Conservation (phyloP, 768 basidiomycete species). For the Leucosporidium scottii region DNA sequence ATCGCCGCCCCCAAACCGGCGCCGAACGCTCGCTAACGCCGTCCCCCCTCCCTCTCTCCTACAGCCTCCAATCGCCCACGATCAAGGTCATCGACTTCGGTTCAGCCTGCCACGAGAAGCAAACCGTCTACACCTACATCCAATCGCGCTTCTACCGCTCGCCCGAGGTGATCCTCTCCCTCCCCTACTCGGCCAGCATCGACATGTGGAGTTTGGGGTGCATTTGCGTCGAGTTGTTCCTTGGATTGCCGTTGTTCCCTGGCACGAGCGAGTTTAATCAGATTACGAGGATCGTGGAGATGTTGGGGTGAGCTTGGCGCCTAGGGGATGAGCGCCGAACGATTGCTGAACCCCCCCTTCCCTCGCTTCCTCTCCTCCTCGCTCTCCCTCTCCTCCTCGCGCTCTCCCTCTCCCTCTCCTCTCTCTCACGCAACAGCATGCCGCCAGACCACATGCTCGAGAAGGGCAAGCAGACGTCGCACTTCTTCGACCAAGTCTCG, state of each 20-base stretch:
- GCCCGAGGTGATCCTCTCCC: constrained; percentile 89
- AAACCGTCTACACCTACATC: constrained; percentile 99
- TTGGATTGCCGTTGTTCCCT: constrained; percentile 91
- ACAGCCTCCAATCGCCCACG: constrained; percentile 86
- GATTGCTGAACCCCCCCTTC: neutral
- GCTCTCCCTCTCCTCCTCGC: neutral
- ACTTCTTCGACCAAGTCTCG: constrained; percentile 80
- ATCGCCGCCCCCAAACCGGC: neutral
- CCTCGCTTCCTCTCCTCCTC: neutral
- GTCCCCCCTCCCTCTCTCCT: neutral
- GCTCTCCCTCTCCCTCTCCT: constrained; percentile 1
- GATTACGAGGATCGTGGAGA: constrained; percentile 89
- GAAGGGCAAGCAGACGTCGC: constrained; percentile 84
- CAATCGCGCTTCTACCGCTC: constrained; percentile 98
- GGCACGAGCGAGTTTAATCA: constrained; percentile 99
- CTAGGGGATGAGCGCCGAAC: neutral
- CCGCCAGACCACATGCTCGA: constrained; percentile 91
- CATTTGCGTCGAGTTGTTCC: constrained; percentile 95
- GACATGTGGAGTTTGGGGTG: constrained; percentile 99
- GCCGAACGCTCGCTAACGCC: neutral
- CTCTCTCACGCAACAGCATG: constrained; percentile 50
- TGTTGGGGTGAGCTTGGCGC: constrained; percentile 72
- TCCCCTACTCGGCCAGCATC: constrained; percentile 88
- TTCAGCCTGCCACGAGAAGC: constrained; percentile 95
- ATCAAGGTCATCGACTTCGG: constrained; percentile 99